Base-by-base conservation (phyloP, 139 green algal species). In the Haematococcus lacustris region DNA sequence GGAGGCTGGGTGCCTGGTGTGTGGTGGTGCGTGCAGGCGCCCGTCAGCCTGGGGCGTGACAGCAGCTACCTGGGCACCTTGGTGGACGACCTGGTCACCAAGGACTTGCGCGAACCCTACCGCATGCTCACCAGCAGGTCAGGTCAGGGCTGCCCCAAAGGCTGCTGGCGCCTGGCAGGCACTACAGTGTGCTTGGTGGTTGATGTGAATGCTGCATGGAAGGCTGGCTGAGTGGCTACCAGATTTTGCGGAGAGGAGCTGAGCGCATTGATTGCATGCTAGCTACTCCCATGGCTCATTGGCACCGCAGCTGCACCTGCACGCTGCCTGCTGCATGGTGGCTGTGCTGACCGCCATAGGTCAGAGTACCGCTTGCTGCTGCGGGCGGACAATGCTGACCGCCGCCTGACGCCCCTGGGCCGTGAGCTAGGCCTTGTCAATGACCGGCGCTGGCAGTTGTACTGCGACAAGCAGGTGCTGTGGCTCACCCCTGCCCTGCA, bases 81-180 rank as follows among this genome's bases (percentile, higher is more conserved):
- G 0, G 80, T 98, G 4, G 94, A 98, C 80, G 94, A 99, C 80
- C 82, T 99, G 50, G 91, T 96, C 3, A 98, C 92, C 32, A 98
- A 98, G 81, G 94, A 98, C 70, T 74, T 98, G 65, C 74, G 91
- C 51, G 95, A 98, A 76, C 94, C 95, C 0, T 99, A 99, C 86
- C 88, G 94, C 68, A 96, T 99, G 91, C 91, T 98, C 62, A 98
- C 91, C 1, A 90, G 81, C 74, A 75, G 84, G 74, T 83, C 51
- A 25, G 76, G 35, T 1, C 1, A 57, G 57, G 57, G n/a, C n/a
- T n/a, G n/a, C n/a, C n/a, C n/a, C n/a, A n/a, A n/a, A n/a, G n/a
- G n/a, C n/a, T n/a, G n/a, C n/a, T n/a, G n/a, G n/a, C n/a, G n/a
- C n/a, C n/a, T n/a, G n/a, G n/a, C n/a, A n/a, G n/a, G n/a, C n/a